Evolutionary conservation across 2,329 filamentous ascomycete genomes (phyloP), one percentile per base, ranked within the genome.

Genomic region (Ceratocystis destructans): DNA sequence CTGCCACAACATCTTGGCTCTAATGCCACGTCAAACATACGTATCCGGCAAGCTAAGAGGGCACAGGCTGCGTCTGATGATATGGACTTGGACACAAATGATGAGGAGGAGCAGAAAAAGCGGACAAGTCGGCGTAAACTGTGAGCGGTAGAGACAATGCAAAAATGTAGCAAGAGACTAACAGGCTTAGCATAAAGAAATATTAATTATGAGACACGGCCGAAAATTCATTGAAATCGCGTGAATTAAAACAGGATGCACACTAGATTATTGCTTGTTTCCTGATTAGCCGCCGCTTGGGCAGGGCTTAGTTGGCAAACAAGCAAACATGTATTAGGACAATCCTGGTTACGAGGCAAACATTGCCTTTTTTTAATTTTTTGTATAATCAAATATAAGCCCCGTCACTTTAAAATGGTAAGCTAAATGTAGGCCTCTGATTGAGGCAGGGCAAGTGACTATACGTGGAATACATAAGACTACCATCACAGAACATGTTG

Each of bases 1-100:
- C 50, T 64, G 41, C 65, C 37, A 10, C 65, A 45, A 31, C 28
- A 44, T 31, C 48, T 17, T 33, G 62, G 65, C 5, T 55, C 62
- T 20, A n/a, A 31, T 15, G n/a, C 25, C n/a, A 10, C 25, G 46
- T 37, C 62, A 33, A 64, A 55, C 22, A 64, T 64, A 15, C 62
- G 55, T 25, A 50, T 28, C n/a, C 50, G 65, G n/a, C 65, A 64
- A 22, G 62, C 53, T 22, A 67, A 67, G 46, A 65, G 66, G 25
- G 41, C 66, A 6, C 72, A 76, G 25, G 74, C 76, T 1, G 76
- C 78, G 3, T 78, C 79, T 37, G 79, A 81, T 69, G 78, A 76
- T 55, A 83, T 84, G 78, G 83, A 85, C 63, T 71, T 85, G 33
- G 83, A 86, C 61, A 79, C 81, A 10, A 76, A 79, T 4, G 75